Evolutionary conservation across 192 early-diverging fungal species (phyloP), one percentile per base, ranked within the genome.

Genomic region (Mortierella antarctica): DNA sequence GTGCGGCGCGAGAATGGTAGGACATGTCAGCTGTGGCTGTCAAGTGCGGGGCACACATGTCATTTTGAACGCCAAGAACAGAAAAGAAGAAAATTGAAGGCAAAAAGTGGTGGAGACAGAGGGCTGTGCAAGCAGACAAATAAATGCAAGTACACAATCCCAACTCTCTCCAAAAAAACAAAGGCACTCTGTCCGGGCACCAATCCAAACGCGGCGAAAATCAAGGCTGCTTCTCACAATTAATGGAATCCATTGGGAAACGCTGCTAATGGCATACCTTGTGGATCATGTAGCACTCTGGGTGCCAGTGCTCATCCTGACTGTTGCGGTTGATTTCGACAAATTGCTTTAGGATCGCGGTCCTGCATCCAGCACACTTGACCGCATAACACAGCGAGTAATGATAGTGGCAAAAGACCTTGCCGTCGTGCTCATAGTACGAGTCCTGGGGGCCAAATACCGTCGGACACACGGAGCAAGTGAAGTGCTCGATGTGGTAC

Each of bases 221-320:
- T 17, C 23, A 51, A 44, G 42, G 15, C 64, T 21, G n/a, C 44
- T 46, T 14, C 44, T 62, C 17, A 62, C 46, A 63, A 63, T 17
- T 21, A 48, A 17, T 47, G n/a, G 2, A 6, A 4, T 15, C 31
- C 31, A 31, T 3, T 20, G 14, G 41, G n/a, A 42, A 60, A 60
- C 31, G 15, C 17, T 41, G 49, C 7, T 4, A 21, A 13, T n/a
- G 14, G 83, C 84, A 31, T 84, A 95, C 93, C 91, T 98, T 97
- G 87, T 96, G 95, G 59, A 99, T 98, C 98, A 99, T 99, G 84
- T 99, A 99, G 83, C 98, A 99, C 74, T 97, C 95, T 6, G 97
- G 97, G 83, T 99, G 98, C 98, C 98, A 99, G 79, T 96, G 95
- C 72, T 97, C 95, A n/a, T 89, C 86, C 21, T 85, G 57, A 41